A percentile compares a stretch with the other conserved stretches of the same genome.
These are phyloP conservation scores for Themeda triandra DNA, from an alignment of 176 grass and related monocot species.

Conservation along the genomic window DNA sequence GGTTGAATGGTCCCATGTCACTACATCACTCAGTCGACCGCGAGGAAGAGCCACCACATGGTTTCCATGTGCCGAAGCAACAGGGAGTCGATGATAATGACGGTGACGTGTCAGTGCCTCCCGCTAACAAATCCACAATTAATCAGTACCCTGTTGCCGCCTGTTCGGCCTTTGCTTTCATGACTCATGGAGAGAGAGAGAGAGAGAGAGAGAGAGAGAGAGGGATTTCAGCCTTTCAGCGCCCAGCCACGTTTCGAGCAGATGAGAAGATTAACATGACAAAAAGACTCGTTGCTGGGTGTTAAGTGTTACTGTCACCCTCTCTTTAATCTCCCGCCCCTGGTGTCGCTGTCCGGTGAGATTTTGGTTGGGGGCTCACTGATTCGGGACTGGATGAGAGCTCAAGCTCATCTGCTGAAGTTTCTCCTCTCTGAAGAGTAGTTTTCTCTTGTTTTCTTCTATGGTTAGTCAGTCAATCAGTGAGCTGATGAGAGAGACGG, in stretches of 20 bases:
- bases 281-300: too few relatives aligned
- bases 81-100: conserved; percentile 27
- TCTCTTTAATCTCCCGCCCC: background rate
- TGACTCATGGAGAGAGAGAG: too few relatives aligned
- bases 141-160: background rate
- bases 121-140: background rate
- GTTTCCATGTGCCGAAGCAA: conserved; percentile 49
- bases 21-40: background rate
- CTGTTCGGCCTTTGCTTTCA: background rate
- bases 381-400: background rate
- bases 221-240: too few relatives aligned
- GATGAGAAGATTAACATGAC: background rate
- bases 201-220: too few relatives aligned
- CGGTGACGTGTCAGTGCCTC: conserved; percentile 21
- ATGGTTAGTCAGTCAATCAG: background rate
- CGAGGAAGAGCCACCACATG: background rate
- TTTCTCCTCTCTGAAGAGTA: background rate
- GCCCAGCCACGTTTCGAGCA: background rate
- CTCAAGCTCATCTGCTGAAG: background rate
- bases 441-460: background rate
- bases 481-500: background rate
- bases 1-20: conserved; percentile 6
- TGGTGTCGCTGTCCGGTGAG: background rate
- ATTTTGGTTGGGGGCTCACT: background rate
- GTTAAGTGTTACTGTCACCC: background rate